These are phyloP conservation scores for Yamadazyma spencermartinsiae DNA, from an alignment of 1,139 yeast species.

Conservation along the genomic window DNA sequence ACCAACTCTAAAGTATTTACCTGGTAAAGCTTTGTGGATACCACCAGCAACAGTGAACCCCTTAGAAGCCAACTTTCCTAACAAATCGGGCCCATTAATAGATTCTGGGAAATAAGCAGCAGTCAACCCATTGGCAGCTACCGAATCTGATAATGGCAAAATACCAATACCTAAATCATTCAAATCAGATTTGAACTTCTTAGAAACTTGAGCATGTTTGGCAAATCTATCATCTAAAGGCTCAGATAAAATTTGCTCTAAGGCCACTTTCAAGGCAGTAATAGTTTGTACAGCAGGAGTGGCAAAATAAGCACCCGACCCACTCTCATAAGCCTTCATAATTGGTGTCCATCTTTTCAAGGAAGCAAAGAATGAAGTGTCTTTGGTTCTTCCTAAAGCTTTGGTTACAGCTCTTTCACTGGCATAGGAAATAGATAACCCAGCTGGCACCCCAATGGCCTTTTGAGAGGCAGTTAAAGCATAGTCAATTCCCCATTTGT, in stretches of 20 bases:
- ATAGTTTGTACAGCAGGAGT: conserved; percentile 90
- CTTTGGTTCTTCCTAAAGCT: conserved; percentile 57
- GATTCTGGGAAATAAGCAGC: conserved; percentile 85
- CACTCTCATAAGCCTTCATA: conserved; percentile 83
- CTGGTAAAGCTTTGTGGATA: conserved; percentile 76
- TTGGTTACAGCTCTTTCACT: conserved; percentile 72
- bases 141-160: conserved; percentile 59
- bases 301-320: conserved; percentile 84
- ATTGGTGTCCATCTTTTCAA: conserved; percentile 87
- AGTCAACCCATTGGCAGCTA: conserved; percentile 85
- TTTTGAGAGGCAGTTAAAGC: conserved; percentile 92
- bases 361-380: conserved; percentile 69
- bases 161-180: conserved; percentile 63
- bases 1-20: conserved; percentile 88
- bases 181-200: conserved; percentile 60
- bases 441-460: conserved; percentile 94
- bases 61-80: conserved; percentile 52
- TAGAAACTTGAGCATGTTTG: conserved; percentile 63
- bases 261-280: conserved; percentile 76
- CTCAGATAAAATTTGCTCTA: conserved; percentile 65
- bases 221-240: conserved; percentile 63
- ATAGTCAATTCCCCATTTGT: conserved; percentile 87
- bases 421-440: conserved; percentile 75
- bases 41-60: conserved; percentile 92
- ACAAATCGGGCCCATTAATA: conserved; percentile 65